Evolutionary conservation across 495 filamentous ascomycete species (phyloP).

Genomic region (Penicillium pancosmium): DNA sequence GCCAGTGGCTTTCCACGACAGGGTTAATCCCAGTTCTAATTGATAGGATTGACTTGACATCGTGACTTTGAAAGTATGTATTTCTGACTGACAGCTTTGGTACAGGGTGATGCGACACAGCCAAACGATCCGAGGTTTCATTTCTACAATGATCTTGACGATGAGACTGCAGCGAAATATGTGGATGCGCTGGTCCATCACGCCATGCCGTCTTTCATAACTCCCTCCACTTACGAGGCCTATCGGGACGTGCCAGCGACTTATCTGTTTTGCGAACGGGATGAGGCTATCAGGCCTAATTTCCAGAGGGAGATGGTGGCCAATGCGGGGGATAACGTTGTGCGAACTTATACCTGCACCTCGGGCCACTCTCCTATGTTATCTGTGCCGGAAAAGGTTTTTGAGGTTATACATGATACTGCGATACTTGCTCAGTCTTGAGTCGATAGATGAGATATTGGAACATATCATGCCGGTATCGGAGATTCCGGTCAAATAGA

Average conservation of each 20-base stretch:
- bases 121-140: not conserved
- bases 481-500: not conserved
- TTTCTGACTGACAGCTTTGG: not conserved
- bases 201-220: conserved; percentile 5
- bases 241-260: conserved; percentile 12
- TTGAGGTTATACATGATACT: conserved; percentile 7
- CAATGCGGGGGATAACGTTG: not conserved
- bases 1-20: too few relatives aligned
- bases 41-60: too few relatives aligned
- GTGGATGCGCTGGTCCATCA: not conserved
- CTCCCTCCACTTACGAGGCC: conserved; percentile 10
- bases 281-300: not conserved
- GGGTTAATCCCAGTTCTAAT: too few relatives aligned
- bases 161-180: conserved; percentile 6
- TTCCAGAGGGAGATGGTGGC: conserved; percentile 8
- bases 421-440: not conserved
- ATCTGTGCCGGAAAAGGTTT: conserved; percentile 7
- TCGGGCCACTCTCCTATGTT: conserved; percentile 8
- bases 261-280: conserved; percentile 11
- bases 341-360: conserved; percentile 2
- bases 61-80: not conserved
- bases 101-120: conserved; percentile 2
- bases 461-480: not conserved
- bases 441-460: not conserved
- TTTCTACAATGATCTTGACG: conserved; percentile 14